These are phyloP conservation scores for Xylaria scruposa DNA, from an alignment of 495 filamentous ascomycete species.

Conservation along the genomic window DNA sequence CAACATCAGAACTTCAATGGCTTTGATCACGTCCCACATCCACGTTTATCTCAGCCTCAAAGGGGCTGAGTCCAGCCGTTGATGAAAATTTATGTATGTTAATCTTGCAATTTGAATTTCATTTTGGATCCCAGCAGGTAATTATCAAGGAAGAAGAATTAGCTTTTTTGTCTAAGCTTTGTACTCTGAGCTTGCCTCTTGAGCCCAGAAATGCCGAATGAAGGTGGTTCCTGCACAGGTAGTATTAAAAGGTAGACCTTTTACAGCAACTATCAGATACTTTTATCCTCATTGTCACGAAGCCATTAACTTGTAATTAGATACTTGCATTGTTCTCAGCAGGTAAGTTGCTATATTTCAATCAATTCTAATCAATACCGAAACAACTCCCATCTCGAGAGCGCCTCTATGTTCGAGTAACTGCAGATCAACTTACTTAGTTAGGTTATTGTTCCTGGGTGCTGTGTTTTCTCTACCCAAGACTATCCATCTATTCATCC, in stretches of 20 bases:
- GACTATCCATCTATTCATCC: background rate
- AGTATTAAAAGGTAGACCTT: background rate
- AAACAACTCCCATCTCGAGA: background rate
- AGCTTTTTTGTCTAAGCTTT: background rate
- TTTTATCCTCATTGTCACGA: too few relatives aligned
- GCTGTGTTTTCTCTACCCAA: background rate
- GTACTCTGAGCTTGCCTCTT: background rate
- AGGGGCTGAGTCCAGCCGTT: background rate
- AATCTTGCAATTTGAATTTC: background rate
- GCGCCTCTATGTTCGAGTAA: background rate
- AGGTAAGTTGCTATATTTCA: background rate
- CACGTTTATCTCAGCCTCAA: background rate
- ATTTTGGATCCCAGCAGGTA: background rate
- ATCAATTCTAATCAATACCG: background rate
- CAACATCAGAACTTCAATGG: background rate
- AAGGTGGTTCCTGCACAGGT: background rate
- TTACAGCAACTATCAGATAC: background rate
- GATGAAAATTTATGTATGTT: background rate
- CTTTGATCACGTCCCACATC: background rate
- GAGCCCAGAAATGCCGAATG: background rate
- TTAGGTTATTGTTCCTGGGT: background rate
- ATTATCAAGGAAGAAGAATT: background rate
- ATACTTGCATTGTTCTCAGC: background rate
- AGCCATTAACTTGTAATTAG: background rate
- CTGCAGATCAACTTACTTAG: background rate